Base-by-base conservation (phyloP, 1,284 basidiomycete genomes). In the Peniophora sp. region DNA sequence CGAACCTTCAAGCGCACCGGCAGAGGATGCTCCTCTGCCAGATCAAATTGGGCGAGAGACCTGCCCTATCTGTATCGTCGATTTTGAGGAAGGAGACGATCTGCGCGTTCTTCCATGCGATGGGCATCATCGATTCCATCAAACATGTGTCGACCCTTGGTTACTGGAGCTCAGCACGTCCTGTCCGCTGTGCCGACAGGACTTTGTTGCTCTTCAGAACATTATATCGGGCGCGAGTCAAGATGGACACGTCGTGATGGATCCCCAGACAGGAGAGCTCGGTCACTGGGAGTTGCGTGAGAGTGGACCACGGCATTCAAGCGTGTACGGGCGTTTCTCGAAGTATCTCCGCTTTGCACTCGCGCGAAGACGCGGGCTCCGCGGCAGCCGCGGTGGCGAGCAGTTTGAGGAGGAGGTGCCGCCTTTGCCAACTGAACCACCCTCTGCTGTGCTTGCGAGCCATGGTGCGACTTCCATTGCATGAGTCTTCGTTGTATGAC, bases 81-180 rank as follows among this genome's bases (percentile, higher is more conserved):
- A 95, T 59, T 97, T 97, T 61, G 88, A 94, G 65, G 86, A 90
- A 55, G 93, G 92, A 3, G 93, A 97, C 62, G 89, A 95, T 64
- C 68, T 96, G 15, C 81, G 93, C 27, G 78, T 95, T 34, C 69
- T 97, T 51, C 93, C 93, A 0, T 97, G 93, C 65, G 88, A 92
- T 62, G 88, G 86, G 43, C 81, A 87, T 56, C 93, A 97, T 64
- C 76, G 81, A 50, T 97, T 95, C 72, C 93, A 97, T 62, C 82
- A 87, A 60, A 68, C 72, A 50, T 91, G 87, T 61, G 87, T 90
- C 37, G 88, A 92, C 61, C 88, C 83, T 35, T 92, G 92, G 92
- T 70, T 97, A 44, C 74, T 96, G 37, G 83, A 92, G 58, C 76
- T 95, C n/a, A 92, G 91, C 0, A 85, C 84, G 54, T 88, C 88